A percentile compares a stretch with the other conserved stretches of the same genome.
phyloP scores from a whole-genome alignment of 441 rosid species.

The Brassica balearica region DNA sequence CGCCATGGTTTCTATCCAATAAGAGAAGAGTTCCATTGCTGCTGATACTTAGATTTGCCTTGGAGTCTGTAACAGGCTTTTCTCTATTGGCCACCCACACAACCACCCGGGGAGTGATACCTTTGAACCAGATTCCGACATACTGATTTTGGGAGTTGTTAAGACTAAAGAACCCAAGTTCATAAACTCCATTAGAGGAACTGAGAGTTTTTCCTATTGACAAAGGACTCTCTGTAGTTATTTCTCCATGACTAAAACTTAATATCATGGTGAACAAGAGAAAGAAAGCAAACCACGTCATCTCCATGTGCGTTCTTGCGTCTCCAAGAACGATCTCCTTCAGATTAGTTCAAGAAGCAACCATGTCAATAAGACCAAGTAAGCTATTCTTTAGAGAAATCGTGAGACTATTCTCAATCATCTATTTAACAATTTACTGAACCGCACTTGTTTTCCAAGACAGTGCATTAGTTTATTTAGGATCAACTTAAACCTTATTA shows the following conservation, averaged over 20 bases:
- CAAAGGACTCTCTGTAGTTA: conserved; percentile 24
- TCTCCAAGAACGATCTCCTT: conserved; percentile 10
- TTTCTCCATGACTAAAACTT: conserved; percentile 15
- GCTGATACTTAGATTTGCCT: conserved; percentile 21
- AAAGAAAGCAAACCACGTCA: neutral
- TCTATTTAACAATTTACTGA: neutral
- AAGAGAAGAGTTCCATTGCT: neutral
- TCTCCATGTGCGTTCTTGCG: neutral
- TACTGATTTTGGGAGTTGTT: conserved; percentile 31
- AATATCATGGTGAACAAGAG: conserved; percentile 14
- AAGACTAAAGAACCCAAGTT: conserved; percentile 49
- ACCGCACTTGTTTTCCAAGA: neutral
- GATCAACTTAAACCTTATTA: conserved; percentile 24
- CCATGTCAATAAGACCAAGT: neutral
- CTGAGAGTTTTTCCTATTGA: conserved; percentile 41
- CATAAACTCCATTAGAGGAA: conserved; percentile 45
- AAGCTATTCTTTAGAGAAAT: neutral
- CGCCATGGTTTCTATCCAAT: no score
- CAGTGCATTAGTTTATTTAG: conserved; percentile 10
- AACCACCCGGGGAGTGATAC: conserved; percentile 12
- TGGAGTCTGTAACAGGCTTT: conserved; percentile 18
- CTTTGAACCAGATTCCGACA: conserved; percentile 57
- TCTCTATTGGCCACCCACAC: conserved; percentile 47
- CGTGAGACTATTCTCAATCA: neutral
- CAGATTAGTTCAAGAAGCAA: neutral